A percentile compares a stretch with the other conserved stretches of the same genome.
phyloP scores from a whole-genome alignment of 164 flowering plant genomes.

The Saururus chinensis region DNA sequence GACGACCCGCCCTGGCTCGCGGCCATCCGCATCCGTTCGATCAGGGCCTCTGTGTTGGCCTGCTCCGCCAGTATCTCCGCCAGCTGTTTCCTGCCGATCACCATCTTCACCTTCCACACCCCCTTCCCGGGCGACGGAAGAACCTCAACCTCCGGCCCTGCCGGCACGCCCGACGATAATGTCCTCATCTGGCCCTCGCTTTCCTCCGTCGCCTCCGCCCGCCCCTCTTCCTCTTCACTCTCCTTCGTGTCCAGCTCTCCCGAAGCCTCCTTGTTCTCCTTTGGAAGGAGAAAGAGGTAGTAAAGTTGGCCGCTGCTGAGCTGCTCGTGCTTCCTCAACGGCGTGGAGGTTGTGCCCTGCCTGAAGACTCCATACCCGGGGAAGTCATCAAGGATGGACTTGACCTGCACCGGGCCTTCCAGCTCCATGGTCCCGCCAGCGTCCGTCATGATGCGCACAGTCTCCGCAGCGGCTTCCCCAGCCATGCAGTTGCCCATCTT shows the following conservation, averaged over 20 bases:
- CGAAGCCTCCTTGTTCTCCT: not conserved
- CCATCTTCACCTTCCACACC: slow-evolving; percentile 64
- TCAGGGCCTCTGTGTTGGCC: slow-evolving; percentile 51
- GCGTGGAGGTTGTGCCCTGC: slow-evolving; percentile 18
- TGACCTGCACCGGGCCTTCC: slow-evolving; percentile 27
- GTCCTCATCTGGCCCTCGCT: slow-evolving; percentile 1
- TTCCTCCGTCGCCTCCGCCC: not conserved
- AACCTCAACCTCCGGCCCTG: slow-evolving; percentile 30
- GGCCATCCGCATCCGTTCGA: slow-evolving; percentile 52
- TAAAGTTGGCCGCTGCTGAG: slow-evolving; percentile 31
- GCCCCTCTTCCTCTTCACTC: not conserved
- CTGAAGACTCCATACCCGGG: slow-evolving; percentile 46
- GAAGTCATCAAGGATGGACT: slow-evolving; percentile 18
- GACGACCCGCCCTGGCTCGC: slow-evolving; percentile 16
- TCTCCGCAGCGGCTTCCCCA: slow-evolving; percentile 3
- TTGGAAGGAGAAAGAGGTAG: slow-evolving; percentile 36
- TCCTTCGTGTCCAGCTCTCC: too few relatives aligned
- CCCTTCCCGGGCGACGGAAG: slow-evolving; percentile 38
- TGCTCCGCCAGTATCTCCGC: slow-evolving; percentile 54
- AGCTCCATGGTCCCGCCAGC: slow-evolving; percentile 33
- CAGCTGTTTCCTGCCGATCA: slow-evolving; percentile 40
- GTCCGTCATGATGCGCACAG: slow-evolving; percentile 30
- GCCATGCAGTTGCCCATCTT: slow-evolving; percentile 51
- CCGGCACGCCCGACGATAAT: slow-evolving; percentile 7
- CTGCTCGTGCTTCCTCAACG: slow-evolving; percentile 21